Evolutionary conservation across 306 rosid species (phyloP).

Genomic region (Quercus variabilis): DNA sequence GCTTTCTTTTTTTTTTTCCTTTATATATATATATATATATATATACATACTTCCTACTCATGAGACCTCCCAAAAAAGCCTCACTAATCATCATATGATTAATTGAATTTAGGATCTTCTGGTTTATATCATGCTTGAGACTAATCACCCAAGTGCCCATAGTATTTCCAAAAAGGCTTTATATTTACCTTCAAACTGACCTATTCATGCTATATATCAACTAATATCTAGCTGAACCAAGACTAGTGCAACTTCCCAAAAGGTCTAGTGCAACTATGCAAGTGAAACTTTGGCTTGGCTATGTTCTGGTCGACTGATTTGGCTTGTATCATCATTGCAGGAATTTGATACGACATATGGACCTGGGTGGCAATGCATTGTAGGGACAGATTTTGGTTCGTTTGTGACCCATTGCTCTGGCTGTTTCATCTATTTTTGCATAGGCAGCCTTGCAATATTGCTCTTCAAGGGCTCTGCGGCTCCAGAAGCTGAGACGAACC

Average conservation of each 20-base stretch:
- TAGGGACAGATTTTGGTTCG: slow-evolving; percentile 89
- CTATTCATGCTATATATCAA: neutral
- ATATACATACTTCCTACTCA: too few relatives aligned
- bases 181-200: neutral
- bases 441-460: slow-evolving; percentile 73
- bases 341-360: slow-evolving; percentile 71
- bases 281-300: neutral
- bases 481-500: slow-evolving; percentile 45
- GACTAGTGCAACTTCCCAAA: neutral
- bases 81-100: neutral
- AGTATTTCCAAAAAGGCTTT: too few relatives aligned
- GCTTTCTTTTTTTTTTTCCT: neutral
- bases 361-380: slow-evolving; percentile 89
- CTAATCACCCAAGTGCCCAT: too few relatives aligned
- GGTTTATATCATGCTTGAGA: too few relatives aligned
- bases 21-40: too few relatives aligned
- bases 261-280: neutral
- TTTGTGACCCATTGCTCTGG: slow-evolving; percentile 84
- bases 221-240: neutral
- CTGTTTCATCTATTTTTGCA: slow-evolving; percentile 69
- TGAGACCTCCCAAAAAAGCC: too few relatives aligned
- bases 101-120: too few relatives aligned
- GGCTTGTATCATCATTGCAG: slow-evolving; percentile 33
- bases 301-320: neutral
- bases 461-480: slow-evolving; percentile 69